Base-by-base conservation (phyloP, 768 basidiomycete species). In the Psilocybe cubensis region DNA sequence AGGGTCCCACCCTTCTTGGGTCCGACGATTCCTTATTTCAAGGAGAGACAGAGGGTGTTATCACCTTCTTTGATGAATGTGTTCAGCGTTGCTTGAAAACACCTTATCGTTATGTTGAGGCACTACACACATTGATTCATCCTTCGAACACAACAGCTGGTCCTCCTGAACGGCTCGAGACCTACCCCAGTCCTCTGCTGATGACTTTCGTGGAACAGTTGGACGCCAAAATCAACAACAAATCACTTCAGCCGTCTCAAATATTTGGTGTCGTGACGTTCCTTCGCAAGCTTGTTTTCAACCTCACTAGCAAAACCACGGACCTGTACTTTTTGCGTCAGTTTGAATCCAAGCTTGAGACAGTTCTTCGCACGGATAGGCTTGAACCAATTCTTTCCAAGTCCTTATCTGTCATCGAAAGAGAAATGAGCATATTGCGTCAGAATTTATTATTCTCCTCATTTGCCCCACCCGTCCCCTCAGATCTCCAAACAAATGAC, bases 71-170 rank as follows among this genome's bases (percentile, higher is more conserved):
- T 10, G 96, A 98, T 61, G 93, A 95, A 49, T 96, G 94, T 66
- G 79, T 91, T 2, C 87, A 89, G 56, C 80, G 92, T 17, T 94
- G 89, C 63, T 67, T 88, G 60, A 93, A 90, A 70, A 89, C 88
- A 2, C 92, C 94, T 0, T 91, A 94, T 68, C 82, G 85, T 25
- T 98, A 96, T 67, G 79, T 96, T 52, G 95, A 97, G 64, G 87
- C 87, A 21, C 71, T 87, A 59, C 69, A 79, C 5, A 65, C 70
- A 0, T 66, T 85, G 20, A 51, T 62, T 58, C 50, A 66, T 52
- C 5, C 65, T 35, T 33, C 62, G 7, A 43, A 41, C 38, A 20
- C 57, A 55, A 20, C 44, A 20, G 17, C 52, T 1, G 60, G 52
- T 8, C 17, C 21, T 5, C 51, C 51, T 27, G 62, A 63, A 52